Base-by-base conservation (phyloP, 306 rosid species). In the Rosa rugosa region DNA sequence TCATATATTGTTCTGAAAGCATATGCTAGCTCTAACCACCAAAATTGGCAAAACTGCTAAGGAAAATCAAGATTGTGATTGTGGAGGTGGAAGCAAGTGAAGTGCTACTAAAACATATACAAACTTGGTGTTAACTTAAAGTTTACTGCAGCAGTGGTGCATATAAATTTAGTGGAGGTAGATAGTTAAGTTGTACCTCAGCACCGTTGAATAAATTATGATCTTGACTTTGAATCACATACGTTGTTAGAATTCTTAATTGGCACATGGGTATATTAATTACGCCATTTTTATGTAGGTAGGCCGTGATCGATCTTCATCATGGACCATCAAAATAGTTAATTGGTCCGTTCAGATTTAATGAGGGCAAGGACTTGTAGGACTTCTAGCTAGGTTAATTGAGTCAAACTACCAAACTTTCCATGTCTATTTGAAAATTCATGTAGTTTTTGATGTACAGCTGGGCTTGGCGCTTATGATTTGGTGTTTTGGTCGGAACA, bases 201-300 rank as follows among this genome's bases (percentile, higher is more conserved):
- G 34, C 75, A 46, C 54, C 56, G n/a, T 74, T 74, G 68, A 57
- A 75, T 56, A n/a, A 69, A 75, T 69, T 47, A 47, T 60, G 17
- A 11, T 62, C 8, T 5, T 62, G 18, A 62, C 67, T 62, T 11
- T 8, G 40, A 9, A 31, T 25, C 18, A 13, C 67, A 59, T 59
- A 11, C 56, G 14, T 62, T 4, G 27, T 3, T 57, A 20, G 40
- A 60, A n/a, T 25, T 25, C 67, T 62, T 59, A 59, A 59, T 59
- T 27, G 40, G 18, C 67, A 62, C 67, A 62, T 12, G 67, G 20
- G 5, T 25, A 27, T 27, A 27, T 27, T 27, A 4, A 25, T 62
- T 62, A 60, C 66, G 4, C 17, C 16, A 25, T 27, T 10, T 60
- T 5, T 62, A 31, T 27, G 40, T 25, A 4, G 4, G 67, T 27